Base-by-base conservation (phyloP, 2,329 filamentous ascomycete species). In the Verticillium nonalfalfae region DNA sequence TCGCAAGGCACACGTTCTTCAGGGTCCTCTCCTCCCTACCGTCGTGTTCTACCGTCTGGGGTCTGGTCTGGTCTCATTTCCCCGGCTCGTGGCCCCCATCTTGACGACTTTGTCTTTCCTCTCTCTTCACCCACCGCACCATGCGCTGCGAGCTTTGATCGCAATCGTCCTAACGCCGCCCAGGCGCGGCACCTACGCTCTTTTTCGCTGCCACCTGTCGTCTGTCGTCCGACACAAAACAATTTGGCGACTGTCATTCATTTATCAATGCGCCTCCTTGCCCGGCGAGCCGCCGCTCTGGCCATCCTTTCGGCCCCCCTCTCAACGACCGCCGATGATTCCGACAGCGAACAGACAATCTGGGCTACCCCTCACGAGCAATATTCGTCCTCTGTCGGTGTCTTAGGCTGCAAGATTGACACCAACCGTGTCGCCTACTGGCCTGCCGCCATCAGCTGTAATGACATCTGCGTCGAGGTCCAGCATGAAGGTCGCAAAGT, bases 391-490 rank as follows among this genome's bases (percentile, higher is more conserved):
- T 81, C 79, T 0, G 70, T 81, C 54, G 80, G 80, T 56, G 79
- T 82, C 2, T 73, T 81, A 11, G 80, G 80, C 56, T 83, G 81
- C 76, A 79, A 81, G 66, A 74, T 83, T 68, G 70, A 83, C 70
- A 81, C 78, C 39, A 78, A 83, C 70, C 78, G 80, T 56, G 75
- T 83, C 60, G 80, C 80, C 39, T 83, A 83, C 73, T 83, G 79
- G 78, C 81, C 81, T 3, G 66, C 66, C 54, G 68, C 73, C 3
- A 74, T 79, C 38, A 74, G 75, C 69, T 83, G 80, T 73, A 71
- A 74, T 71, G 77, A 76, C 64, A 70, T 82, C 61, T 68, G 63
- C 62, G 80, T 80, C 69, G 72, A 81, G 59, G 63, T 70, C 38
- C 62, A 21, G 59, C 62, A 66, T 57, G 61, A 55, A 3, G 66